These are phyloP conservation scores for Wickerhamomyces chambardii DNA, from an alignment of 805 yeast species.

Conservation along the genomic window DNA sequence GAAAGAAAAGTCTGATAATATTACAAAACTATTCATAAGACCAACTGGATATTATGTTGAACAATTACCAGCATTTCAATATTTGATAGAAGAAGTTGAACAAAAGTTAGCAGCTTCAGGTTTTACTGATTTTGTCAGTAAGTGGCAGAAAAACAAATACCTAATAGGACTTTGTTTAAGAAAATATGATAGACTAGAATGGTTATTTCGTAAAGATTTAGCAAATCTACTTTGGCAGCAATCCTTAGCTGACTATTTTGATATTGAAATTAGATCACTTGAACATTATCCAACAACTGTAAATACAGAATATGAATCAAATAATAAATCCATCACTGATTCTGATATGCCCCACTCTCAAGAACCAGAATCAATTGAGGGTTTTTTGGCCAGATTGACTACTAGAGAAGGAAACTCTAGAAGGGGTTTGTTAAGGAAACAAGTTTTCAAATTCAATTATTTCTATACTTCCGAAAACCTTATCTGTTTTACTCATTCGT, in stretches of 20 bases:
- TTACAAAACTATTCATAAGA: constrained; percentile 1
- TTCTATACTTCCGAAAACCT: constrained; percentile 54
- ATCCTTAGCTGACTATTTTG: constrained; percentile 34
- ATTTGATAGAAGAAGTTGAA: constrained; percentile 28
- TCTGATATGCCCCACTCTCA: no score
- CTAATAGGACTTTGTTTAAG: constrained; percentile 51
- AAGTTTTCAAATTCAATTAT: constrained; percentile 49
- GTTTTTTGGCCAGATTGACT: constrained; percentile 56
- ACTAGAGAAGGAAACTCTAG: constrained; percentile 35
- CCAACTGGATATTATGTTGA: constrained; percentile 17
- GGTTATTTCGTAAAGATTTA: constrained; percentile 42
- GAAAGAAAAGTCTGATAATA: not conserved
- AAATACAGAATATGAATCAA: constrained; percentile 8
- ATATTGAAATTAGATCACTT: constrained; percentile 51
- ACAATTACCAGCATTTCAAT: constrained; percentile 23
- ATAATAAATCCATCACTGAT: no score
- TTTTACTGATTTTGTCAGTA: constrained; percentile 12
- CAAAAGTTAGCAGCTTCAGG: constrained; percentile 22
- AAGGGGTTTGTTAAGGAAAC: constrained; percentile 22
- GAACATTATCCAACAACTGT: constrained; percentile 28
- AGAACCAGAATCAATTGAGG: constrained; percentile 79
- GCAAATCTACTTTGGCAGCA: constrained; percentile 32
- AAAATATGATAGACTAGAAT: constrained; percentile 67
- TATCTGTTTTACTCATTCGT: constrained; percentile 47
- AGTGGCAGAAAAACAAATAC: constrained; percentile 17